Percentiles rank a stretch among this genome's conserved stretches.
These are phyloP conservation scores for Citrus maxima DNA, from an alignment of 345 rosid species.

Conservation along the genomic window DNA sequence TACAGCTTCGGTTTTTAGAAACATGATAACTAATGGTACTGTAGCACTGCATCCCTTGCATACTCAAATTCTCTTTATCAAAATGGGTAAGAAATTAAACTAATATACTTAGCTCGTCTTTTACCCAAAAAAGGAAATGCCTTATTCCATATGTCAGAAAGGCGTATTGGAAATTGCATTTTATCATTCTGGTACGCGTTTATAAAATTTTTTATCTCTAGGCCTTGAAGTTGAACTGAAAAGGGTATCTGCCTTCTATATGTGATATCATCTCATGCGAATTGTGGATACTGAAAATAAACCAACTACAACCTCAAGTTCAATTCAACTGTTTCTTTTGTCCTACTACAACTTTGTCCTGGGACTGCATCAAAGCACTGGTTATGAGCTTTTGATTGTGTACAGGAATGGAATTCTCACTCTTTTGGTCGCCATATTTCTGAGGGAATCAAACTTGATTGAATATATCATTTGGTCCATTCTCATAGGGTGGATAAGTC, in stretches of 20 bases:
- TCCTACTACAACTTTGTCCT: not conserved
- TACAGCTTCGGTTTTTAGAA: not conserved
- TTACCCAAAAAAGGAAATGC: no score
- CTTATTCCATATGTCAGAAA: not conserved
- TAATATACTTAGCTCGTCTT: not conserved
- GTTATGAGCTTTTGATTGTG: not conserved
- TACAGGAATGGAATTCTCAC: not conserved
- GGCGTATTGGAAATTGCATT: not conserved
- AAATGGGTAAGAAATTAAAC: not conserved
- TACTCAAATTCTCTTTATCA: not conserved
- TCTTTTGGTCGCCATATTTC: not conserved
- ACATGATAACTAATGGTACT: conserved; percentile 1
- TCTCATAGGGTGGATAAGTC: not conserved
- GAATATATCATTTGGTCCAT: not conserved
- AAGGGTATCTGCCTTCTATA: not conserved
- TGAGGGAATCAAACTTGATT: not conserved
- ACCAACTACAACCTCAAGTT: not conserved
- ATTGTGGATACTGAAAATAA: not conserved
- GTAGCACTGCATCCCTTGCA: not conserved
- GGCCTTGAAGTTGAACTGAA: not conserved
- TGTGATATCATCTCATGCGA: not conserved
- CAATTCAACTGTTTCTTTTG: not conserved
- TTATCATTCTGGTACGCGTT: not conserved
- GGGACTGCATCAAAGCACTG: not conserved
- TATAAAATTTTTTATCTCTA: no score